Evolutionary conservation across 140 eudicot species (phyloP).

Genomic region (Ambrosia hybrid): DNA sequence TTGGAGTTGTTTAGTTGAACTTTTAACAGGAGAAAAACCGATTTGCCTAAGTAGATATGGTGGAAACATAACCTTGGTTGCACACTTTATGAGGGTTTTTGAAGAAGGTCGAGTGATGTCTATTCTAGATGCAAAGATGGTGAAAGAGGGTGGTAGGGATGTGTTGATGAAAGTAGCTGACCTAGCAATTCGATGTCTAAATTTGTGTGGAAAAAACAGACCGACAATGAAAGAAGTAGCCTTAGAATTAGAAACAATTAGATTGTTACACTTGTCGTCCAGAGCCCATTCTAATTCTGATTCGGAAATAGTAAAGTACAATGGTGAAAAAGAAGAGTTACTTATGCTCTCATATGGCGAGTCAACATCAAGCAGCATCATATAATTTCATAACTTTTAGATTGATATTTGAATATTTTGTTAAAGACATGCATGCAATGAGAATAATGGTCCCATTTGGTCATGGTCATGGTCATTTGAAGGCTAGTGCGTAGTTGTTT

Average conservation of each 20-base stretch:
- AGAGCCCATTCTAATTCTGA: not conserved
- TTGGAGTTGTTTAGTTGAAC: conserved; percentile 12
- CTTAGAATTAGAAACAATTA: not conserved
- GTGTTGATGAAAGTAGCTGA: not conserved
- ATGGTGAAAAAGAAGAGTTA: not conserved
- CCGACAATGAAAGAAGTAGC: conserved; percentile 1
- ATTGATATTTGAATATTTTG: not conserved
- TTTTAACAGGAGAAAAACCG: not conserved
- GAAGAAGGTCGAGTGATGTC: not conserved
- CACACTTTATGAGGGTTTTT: not conserved
- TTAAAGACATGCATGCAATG: not conserved
- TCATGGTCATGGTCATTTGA: not conserved
- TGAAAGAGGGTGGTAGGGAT: conserved; percentile 2
- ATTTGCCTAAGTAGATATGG: not conserved
- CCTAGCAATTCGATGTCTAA: not conserved
- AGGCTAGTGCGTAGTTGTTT: not conserved
- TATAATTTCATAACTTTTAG: not conserved
- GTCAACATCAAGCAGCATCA: not conserved
- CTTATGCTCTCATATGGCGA: not conserved
- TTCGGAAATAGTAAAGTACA: not conserved
- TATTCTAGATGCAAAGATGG: not conserved
- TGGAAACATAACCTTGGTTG: not conserved
- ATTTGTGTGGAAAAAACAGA: not conserved
- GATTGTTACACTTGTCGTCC: not conserved
- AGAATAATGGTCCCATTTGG: not conserved